Evolutionary conservation across 1,284 basidiomycete species (phyloP).

Genomic region (Cutaneotrichosporon sp.): DNA sequence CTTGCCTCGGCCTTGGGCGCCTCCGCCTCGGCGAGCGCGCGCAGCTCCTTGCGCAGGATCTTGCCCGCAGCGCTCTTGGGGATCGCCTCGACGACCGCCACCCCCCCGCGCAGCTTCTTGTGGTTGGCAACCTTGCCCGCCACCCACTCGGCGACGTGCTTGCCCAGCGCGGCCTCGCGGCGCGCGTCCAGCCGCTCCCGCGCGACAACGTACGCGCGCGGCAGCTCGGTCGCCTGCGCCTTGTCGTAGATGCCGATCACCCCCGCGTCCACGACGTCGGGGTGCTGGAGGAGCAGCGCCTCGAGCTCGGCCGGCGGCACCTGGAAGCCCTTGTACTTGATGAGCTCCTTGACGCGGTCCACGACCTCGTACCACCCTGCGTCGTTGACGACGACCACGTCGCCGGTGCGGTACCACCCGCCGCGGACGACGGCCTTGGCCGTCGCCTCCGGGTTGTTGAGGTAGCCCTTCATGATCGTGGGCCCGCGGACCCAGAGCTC

Average conservation of each 20-base stretch:
- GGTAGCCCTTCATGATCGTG: conserved; percentile 72
- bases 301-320: conserved; percentile 84
- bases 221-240: conserved; percentile 61
- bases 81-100: conserved; percentile 55
- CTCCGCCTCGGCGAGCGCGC: conserved; percentile 2
- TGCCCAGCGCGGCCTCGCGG: conserved; percentile 53
- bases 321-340: conserved; percentile 67
- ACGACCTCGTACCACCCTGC: conserved; percentile 60
- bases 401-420: conserved; percentile 82
- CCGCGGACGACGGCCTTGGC: conserved; percentile 58
- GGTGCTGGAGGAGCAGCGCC: conserved; percentile 68
- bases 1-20: conserved; percentile 16
- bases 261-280: conserved; percentile 67
- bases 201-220: conserved; percentile 54
- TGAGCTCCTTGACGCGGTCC: conserved; percentile 70
- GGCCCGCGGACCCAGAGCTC: conserved; percentile 80
- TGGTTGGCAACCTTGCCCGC: conserved; percentile 58
- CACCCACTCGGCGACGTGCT: conserved; percentile 64
- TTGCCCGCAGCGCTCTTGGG: conserved; percentile 54
- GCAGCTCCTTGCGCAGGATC: conserved; percentile 42
- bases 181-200: conserved; percentile 52
- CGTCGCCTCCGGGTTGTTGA: conserved; percentile 68
- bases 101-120: conserved; percentile 56
- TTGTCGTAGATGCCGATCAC: conserved; percentile 68
- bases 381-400: conserved; percentile 64